Base-by-base conservation (phyloP, 192 early-diverging fungal genomes). In the Podila epicladia region DNA sequence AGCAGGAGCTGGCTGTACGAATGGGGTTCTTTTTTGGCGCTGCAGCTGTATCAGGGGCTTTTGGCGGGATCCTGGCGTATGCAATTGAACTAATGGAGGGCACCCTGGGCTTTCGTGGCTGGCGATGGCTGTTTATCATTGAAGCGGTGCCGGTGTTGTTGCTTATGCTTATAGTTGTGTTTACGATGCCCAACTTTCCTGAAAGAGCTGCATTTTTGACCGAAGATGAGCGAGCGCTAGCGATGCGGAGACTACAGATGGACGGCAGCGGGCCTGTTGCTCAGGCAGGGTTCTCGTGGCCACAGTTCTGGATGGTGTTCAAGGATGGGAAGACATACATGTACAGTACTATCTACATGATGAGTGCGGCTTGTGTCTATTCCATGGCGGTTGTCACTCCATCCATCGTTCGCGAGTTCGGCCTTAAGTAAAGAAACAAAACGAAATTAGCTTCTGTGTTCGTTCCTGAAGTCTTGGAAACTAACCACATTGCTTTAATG, bases 31-130 rank as follows among this genome's bases (percentile, higher is more conserved):
- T 88, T 59, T 92, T 86, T 48, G 51, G 75, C 20, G 82, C 76
- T 13, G 73, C 87, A 7, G 84, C 84, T 1, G 65, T 91, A 19
- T 86, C 89, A 17, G 86, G 86, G 28, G 85, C 86, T 9, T 87
- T 92, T 65, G 90, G 89, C 28, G 92, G 90, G 29, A 75, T 93
- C 15, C 58, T 92, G 61, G 88, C 89, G 24, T 91, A 88, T 82
- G 87, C 78, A 35, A 89, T 92, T 55, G 55, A 79, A 29, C 69
- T 82, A 58, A 86, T 93, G 73, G 69, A 91, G 35, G 86, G 85
- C n/a, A 63, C 63, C n/a, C 64, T 59, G 13, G 86, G 85, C 2
- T 62, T 90, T 12, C 49, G 67, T 62, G 75, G 67, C 29, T 89
- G 88, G 88, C 86, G 80, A 65, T 88, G 82, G 58, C 66, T 92